These are phyloP conservation scores for Penicillium fuscoglaucum DNA, from an alignment of 2,329 filamentous ascomycete genomes.

Conservation along the genomic window DNA sequence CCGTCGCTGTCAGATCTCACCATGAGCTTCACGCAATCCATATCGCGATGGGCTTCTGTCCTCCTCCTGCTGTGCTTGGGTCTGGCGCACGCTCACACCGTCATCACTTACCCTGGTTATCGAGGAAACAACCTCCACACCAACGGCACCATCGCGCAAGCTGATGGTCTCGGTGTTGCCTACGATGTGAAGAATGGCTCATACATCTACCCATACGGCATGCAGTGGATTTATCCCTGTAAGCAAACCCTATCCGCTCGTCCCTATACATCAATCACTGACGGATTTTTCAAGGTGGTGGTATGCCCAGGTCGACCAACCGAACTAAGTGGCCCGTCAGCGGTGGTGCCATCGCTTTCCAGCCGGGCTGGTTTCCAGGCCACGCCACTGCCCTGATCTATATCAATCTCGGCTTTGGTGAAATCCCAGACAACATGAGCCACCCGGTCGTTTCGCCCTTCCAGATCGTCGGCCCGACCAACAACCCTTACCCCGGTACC, in stretches of 20 bases:
- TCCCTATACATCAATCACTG: not conserved
- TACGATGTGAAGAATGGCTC: constrained; percentile 46
- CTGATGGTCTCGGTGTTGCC: constrained; percentile 49
- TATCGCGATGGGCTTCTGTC: constrained; percentile 31
- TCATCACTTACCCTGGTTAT: constrained; percentile 84
- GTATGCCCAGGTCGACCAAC: constrained; percentile 73
- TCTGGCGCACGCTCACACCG: constrained; percentile 60
- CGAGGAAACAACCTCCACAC: constrained; percentile 81
- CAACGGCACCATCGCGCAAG: constrained; percentile 59
- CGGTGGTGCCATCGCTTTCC: constrained; percentile 84
- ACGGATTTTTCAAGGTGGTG: constrained; percentile 66
- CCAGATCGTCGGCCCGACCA: constrained; percentile 77
- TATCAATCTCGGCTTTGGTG: constrained; percentile 86
- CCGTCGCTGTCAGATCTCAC: constrained; percentile 16
- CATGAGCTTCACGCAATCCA: constrained; percentile 31
- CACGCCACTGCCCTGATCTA: constrained; percentile 81
- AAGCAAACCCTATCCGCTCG: constrained; percentile 41
- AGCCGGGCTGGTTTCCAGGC: constrained; percentile 95
- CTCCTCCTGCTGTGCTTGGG: constrained; percentile 39
- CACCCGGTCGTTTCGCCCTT: constrained; percentile 77
- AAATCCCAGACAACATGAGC: constrained; percentile 82
- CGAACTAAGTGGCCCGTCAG: constrained; percentile 87
- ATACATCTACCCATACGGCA: constrained; percentile 72
- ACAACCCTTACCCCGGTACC: constrained; percentile 80
- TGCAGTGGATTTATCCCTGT: constrained; percentile 97